These are phyloP conservation scores for Emericellopsis atlantica DNA, from an alignment of 2,329 filamentous ascomycete species.

Conservation along the genomic window DNA sequence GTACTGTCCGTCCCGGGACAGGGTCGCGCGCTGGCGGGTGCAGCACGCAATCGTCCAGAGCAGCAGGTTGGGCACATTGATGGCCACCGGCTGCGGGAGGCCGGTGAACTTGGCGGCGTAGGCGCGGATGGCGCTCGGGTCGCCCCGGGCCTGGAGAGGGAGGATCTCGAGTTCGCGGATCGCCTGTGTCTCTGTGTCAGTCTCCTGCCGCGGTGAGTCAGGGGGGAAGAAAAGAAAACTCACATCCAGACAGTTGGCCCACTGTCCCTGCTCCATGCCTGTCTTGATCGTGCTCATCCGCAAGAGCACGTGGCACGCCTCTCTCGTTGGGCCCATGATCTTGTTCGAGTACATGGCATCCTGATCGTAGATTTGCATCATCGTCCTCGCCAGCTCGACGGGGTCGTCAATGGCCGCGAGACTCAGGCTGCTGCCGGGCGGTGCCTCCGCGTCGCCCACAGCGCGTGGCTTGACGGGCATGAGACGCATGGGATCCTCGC, in stretches of 20 bases:
- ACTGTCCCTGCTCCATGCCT: constrained; percentile 39
- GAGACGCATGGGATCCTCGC: constrained; percentile 65
- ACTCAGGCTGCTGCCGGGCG: constrained; percentile 43
- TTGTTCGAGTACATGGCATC: constrained; percentile 48
- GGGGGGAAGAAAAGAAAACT: constrained; percentile 16
- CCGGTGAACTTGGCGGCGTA: constrained; percentile 71
- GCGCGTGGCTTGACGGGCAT: constrained; percentile 67
- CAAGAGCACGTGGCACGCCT: constrained; percentile 42
- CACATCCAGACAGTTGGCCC: constrained; percentile 47
- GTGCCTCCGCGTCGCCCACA: constrained; percentile 17
- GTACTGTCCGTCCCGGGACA: constrained; percentile 51
- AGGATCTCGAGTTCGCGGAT: constrained; percentile 68
- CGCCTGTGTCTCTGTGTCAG: constrained; percentile 32
- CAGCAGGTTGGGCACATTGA: constrained; percentile 81
- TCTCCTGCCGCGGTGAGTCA: not conserved
- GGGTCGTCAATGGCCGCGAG: constrained; percentile 48
- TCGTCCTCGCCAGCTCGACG: constrained; percentile 44
- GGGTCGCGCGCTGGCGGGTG: constrained; percentile 60
- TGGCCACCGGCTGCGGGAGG: constrained; percentile 68
- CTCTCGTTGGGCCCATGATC: constrained; percentile 43
- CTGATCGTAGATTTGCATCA: constrained; percentile 51
- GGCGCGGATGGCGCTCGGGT: constrained; percentile 66
- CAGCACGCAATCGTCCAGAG: constrained; percentile 91
- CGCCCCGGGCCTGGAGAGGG: constrained; percentile 61
- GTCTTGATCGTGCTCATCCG: constrained; percentile 50